Evolutionary conservation across 352 stramenopile species (phyloP).

Genomic region (Saprolegnia parasitica): DNA sequence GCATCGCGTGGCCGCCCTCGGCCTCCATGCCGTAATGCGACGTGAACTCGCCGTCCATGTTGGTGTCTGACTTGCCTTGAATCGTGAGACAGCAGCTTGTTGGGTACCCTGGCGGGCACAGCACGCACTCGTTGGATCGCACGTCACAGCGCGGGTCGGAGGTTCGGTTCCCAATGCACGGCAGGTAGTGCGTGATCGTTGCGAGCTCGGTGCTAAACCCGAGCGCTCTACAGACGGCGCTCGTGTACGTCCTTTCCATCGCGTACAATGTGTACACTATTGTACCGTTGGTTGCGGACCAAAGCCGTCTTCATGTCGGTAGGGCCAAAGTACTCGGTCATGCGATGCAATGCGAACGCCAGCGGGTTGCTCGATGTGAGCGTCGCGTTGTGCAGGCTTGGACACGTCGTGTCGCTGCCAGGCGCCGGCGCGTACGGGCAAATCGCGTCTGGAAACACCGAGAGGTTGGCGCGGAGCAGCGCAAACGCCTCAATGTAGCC

Average conservation of each 20-base stretch:
- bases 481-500: conserved; percentile 42
- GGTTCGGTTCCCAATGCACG: conserved; percentile 43
- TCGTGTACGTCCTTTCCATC: not conserved
- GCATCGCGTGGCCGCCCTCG: conserved; percentile 62
- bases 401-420: conserved; percentile 44
- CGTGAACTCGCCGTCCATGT: conserved; percentile 63
- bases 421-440: conserved; percentile 41
- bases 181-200: conserved; percentile 55
- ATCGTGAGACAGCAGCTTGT: conserved; percentile 51
- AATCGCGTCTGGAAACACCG: conserved; percentile 44
- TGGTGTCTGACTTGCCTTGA: conserved; percentile 46
- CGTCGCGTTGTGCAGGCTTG: conserved; percentile 35
- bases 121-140: conserved; percentile 37
- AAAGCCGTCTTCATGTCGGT: conserved; percentile 39
- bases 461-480: conserved; percentile 43
- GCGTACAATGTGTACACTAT: not conserved
- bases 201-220: conserved; percentile 41
- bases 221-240: conserved; percentile 34
- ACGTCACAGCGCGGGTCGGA: conserved; percentile 45
- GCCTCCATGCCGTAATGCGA: conserved; percentile 47
- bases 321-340: conserved; percentile 44
- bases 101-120: conserved; percentile 43
- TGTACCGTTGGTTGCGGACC: conserved; percentile 32
- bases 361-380: conserved; percentile 41
- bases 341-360: conserved; percentile 39